A percentile compares a stretch with the other conserved stretches of the same genome.
Conservation (phyloP, 805 yeast species). For the Pichia paraexigua region DNA sequence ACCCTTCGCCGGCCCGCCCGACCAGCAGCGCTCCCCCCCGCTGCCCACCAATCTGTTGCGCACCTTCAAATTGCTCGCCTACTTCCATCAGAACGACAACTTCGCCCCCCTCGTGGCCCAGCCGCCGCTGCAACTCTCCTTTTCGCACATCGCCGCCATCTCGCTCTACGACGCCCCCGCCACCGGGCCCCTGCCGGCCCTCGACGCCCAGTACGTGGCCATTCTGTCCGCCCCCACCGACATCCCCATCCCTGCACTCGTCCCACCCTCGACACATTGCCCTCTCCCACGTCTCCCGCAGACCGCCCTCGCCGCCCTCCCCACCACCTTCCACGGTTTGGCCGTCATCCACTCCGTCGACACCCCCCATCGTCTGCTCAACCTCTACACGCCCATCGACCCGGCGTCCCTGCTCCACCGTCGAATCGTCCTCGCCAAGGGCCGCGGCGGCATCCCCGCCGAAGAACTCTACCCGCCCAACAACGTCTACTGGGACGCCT, state of each 20-base stretch:
- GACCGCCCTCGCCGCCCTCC: background rate
- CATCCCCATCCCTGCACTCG: background rate
- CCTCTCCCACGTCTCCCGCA: background rate
- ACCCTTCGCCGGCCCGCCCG: background rate
- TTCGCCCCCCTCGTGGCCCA: background rate
- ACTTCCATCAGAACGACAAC: background rate
- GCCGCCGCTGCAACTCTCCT: background rate
- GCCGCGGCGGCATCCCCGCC: slow-evolving; percentile 59
- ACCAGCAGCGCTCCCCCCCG: background rate
- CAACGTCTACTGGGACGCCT: background rate
- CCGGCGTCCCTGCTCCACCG: slow-evolving; percentile 28
- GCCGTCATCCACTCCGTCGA: background rate
- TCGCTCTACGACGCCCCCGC: background rate
- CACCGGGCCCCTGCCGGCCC: background rate
- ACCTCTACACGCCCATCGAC: slow-evolving; percentile 19
- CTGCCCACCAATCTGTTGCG: background rate
- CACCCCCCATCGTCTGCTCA: background rate
- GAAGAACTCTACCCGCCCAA: slow-evolving; percentile 24
- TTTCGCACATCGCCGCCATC: background rate
- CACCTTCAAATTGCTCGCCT: background rate
- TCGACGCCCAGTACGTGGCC: background rate
- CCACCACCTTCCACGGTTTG: background rate
- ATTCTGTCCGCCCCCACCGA: background rate
- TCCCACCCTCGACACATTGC: background rate
- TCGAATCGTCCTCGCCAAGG: slow-evolving; percentile 42